Evolutionary conservation across 305 asterid species (phyloP).

Genomic region (Plantago coronopus): DNA sequence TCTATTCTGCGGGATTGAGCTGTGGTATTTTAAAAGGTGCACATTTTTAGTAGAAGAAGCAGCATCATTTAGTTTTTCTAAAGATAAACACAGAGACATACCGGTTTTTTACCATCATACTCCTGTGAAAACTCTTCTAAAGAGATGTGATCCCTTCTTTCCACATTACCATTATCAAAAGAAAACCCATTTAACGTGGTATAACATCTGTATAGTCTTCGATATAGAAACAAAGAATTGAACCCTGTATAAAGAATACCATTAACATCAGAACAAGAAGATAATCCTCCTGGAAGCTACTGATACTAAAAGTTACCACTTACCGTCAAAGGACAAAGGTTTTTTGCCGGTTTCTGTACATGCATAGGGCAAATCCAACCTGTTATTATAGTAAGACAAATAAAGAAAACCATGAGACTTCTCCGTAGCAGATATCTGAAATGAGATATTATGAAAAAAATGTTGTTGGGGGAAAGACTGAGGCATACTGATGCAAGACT

Average conservation of each 20-base stretch:
- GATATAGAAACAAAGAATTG: slow-evolving; percentile 71
- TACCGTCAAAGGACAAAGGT: slow-evolving; percentile 71
- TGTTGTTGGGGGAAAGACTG: slow-evolving; percentile 10
- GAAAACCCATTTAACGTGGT: slow-evolving; percentile 76
- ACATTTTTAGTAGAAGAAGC: slow-evolving; percentile 8
- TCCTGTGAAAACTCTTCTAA: slow-evolving; percentile 57
- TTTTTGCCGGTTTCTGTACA: slow-evolving; percentile 34
- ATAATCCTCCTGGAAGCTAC: slow-evolving; percentile 18
- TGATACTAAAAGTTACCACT: slow-evolving; percentile 42
- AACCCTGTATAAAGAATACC: slow-evolving; percentile 56
- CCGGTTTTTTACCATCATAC: slow-evolving; percentile 81
- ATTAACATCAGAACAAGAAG: slow-evolving; percentile 27
- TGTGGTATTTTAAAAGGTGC: slow-evolving; percentile 10
- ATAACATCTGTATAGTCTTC: slow-evolving; percentile 82
- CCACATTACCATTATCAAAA: slow-evolving; percentile 78
- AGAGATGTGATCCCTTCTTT: slow-evolving; percentile 56
- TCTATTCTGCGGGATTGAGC: slow-evolving; percentile 13
- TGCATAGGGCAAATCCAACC: slow-evolving; percentile 52
- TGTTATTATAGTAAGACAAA: slow-evolving; percentile 28
- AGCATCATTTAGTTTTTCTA: slow-evolving; percentile 18
- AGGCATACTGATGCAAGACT: slow-evolving; percentile 76
- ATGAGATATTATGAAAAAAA: slow-evolving; percentile 12
- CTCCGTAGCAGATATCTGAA: not conserved
- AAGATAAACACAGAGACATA: slow-evolving; percentile 29
- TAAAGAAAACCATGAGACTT: slow-evolving; percentile 23